phyloP scores from a whole-genome alignment of 2,329 filamentous ascomycete genomes.

The Calonectria henricotiae region DNA sequence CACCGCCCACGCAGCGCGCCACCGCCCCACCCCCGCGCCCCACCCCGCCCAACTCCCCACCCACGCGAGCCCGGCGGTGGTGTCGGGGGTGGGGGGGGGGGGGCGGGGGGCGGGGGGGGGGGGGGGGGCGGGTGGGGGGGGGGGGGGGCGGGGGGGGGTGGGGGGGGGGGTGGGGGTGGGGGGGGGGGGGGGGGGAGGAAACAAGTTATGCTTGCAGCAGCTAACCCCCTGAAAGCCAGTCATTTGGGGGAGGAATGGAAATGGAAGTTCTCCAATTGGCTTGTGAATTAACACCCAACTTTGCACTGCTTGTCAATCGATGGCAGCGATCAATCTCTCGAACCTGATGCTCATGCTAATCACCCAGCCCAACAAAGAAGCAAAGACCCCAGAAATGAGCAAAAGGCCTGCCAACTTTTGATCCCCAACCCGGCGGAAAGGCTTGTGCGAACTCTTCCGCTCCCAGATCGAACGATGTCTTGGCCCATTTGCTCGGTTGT shows the following conservation, averaged over 20 bases:
- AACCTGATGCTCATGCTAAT: slow-evolving; percentile 1
- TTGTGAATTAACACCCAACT: background rate
- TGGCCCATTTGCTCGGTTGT: slow-evolving; percentile 20
- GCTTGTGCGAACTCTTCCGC: slow-evolving; percentile 24
- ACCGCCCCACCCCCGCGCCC: too few species aligned
- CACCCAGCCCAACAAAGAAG: slow-evolving; percentile 16
- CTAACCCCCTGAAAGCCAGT: background rate
- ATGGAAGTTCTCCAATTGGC: background rate
- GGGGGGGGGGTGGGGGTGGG: too few species aligned
- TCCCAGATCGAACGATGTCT: slow-evolving; percentile 26
- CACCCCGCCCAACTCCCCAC: too few species aligned
- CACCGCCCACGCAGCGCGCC: too few species aligned
- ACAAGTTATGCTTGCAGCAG: background rate
- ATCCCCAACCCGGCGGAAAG: slow-evolving; percentile 28
- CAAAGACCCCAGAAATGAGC: background rate
- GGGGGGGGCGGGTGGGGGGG: too few species aligned
- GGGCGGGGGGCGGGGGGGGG: too few species aligned
- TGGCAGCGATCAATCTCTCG: background rate
- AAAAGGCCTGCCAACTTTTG: background rate
- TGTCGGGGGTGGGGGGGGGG: too few species aligned
- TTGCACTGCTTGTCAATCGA: background rate
- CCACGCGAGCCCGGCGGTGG: too few species aligned
- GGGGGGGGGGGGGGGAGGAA: too few species aligned
- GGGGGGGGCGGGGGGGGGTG: too few species aligned
- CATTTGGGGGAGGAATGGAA: background rate